These are phyloP conservation scores for Diaporthe vexans DNA, from an alignment of 2,329 filamentous ascomycete species.

Conservation along the genomic window DNA sequence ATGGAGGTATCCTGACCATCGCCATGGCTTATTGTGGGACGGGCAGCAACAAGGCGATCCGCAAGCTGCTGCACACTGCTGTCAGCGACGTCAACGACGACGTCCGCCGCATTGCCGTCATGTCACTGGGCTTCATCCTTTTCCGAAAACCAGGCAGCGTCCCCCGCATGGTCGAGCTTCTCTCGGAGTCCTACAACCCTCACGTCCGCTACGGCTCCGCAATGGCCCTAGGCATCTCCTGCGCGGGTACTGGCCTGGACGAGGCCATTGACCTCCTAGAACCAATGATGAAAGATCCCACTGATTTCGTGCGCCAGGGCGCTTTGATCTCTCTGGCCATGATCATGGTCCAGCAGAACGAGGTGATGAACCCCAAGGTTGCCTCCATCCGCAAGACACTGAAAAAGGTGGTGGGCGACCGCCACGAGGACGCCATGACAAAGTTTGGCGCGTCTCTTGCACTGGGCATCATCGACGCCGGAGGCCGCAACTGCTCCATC, in stretches of 20 bases:
- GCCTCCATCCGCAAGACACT: constrained; percentile 91
- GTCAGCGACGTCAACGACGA: constrained; percentile 99
- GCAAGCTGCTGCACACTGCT: constrained; percentile 93
- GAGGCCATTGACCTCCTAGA: constrained; percentile 97
- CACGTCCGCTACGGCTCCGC: constrained; percentile 98
- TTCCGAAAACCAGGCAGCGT: constrained; percentile 98
- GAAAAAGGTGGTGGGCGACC: constrained; percentile 92
- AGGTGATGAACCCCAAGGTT: constrained; percentile 98
- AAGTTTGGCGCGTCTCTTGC: constrained; percentile 97
- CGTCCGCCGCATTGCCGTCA: constrained; percentile 93
- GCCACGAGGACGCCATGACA: constrained; percentile 99
- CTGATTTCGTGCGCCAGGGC: constrained; percentile 97
- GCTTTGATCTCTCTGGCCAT: constrained; percentile 94
- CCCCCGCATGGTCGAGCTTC: constrained; percentile 97
- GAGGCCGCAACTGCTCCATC: constrained; percentile 98
- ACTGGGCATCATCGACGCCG: constrained; percentile 96
- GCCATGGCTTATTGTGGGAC: constrained; percentile 97
- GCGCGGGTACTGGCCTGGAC: constrained; percentile 93
- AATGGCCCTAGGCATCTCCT: constrained; percentile 98
- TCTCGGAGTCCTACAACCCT: constrained; percentile 98
- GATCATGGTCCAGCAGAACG: constrained; percentile 99
- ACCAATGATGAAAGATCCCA: constrained; percentile 99
- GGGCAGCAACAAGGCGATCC: constrained; percentile 98
- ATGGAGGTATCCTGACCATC: constrained; percentile 99
- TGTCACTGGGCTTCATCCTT: constrained; percentile 97